Percentiles rank a stretch among this genome's conserved stretches.
Evolutionary conservation across 2,329 filamentous ascomycete genomes (phyloP).

Genomic region (Fusarium globosum): DNA sequence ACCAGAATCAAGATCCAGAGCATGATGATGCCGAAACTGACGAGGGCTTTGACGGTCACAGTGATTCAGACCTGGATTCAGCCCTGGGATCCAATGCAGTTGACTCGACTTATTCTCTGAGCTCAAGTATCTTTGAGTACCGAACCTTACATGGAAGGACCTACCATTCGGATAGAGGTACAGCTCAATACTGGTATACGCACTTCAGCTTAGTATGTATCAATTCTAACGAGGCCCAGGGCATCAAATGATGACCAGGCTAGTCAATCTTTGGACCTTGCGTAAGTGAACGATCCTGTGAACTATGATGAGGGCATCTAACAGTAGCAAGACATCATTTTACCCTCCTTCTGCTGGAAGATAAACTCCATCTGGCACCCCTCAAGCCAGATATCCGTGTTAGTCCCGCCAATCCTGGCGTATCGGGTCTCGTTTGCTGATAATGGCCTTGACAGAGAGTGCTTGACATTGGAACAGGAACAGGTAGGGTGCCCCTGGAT

Average conservation of each 20-base stretch:
- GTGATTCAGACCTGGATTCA: constrained; percentile 2
- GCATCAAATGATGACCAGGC: constrained; percentile 13
- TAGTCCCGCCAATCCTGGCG: background rate
- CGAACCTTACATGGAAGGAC: constrained; percentile 10
- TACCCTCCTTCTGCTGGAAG: background rate
- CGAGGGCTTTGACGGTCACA: background rate
- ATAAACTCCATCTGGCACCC: constrained; percentile 9
- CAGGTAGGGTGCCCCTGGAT: background rate
- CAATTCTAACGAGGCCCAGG: background rate
- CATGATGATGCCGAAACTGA: background rate
- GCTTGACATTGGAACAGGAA: constrained; percentile 14
- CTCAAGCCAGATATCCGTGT: background rate
- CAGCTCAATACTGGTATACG: constrained; percentile 1
- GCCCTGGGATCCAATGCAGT: constrained; percentile 8
- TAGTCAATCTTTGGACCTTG: constrained; percentile 10
- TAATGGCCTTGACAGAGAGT: background rate
- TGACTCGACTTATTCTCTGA: constrained; percentile 10
- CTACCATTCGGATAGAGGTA: constrained; percentile 12
- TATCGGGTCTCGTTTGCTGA: background rate
- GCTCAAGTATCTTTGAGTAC: constrained; percentile 12
- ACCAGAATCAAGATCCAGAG: background rate
- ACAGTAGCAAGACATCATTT: constrained; percentile 4
- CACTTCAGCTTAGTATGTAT: accelerated
- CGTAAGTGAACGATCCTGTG: background rate
- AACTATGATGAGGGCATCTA: background rate